Base-by-base conservation (phyloP, 257 asterid species). In the Solanum piurae region DNA sequence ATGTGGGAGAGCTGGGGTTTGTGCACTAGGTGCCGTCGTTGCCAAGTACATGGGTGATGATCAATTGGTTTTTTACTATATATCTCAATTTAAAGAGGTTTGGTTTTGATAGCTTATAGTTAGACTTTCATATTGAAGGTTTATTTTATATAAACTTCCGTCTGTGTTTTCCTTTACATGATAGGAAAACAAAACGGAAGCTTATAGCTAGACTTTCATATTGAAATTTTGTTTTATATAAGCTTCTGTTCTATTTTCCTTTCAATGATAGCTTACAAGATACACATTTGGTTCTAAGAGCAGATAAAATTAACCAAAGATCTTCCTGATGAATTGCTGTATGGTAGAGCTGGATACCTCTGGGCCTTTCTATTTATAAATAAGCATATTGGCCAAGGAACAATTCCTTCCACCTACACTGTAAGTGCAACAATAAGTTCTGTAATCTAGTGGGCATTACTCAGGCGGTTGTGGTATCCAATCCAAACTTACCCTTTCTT, bases 21-120 rank as follows among this genome's bases (percentile, higher is more conserved):
- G 94, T 89, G 95, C 98, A 12, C 89, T 95, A 13, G 98, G 98
- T 85, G 98, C 98, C 9, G 96, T 91, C n/a, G 94, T 91, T 85
- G 94, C 98, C 21, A 92, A 92, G 88, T 73, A 90, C 88, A 73
- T 86, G 88, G 94, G 91, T 42, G 91, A 93, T 72, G 93, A 91
- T 85, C 86, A 88, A 86, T 88, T 91, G 88, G 86, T 88, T 72
- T 38, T 87, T 14, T 80, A 93, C 91, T 93, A 92, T 91, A 46
- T 93, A 84, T 76, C 92, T 86, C 92, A 92, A 74, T 94, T 94
- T 77, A 93, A 91, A 83, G 91, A 91, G 95, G 98, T 95, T 83
- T 16, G 89, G 64, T 29, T 36, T 55, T 31, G n/a, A 60, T 31
- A 49, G 46, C 83, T 58, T 31, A 27, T 44, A 14, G 66, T 52